A percentile compares a stretch with the other conserved stretches of the same genome.
These are phyloP conservation scores for Coemansia sp. DNA, from an alignment of 192 early-diverging fungal species.

Conservation along the genomic window DNA sequence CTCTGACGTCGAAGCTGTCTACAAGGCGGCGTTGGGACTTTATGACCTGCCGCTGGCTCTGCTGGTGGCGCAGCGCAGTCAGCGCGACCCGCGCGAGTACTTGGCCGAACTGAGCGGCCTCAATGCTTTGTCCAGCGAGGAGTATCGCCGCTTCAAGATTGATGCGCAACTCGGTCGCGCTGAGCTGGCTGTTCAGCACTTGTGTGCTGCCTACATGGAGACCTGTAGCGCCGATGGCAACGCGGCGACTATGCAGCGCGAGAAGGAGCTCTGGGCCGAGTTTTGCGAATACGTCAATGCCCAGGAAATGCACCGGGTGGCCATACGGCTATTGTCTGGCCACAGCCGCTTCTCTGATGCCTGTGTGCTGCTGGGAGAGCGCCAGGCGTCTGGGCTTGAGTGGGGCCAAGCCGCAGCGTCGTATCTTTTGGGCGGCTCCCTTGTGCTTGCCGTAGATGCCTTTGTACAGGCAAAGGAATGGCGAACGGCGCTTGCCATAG, in stretches of 20 bases:
- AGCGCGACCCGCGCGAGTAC: slow-evolving; percentile 96
- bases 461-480: slow-evolving; percentile 39
- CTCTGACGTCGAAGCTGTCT: slow-evolving; percentile 82
- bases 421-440: slow-evolving; percentile 27
- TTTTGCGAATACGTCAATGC: slow-evolving; percentile 60
- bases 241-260: not conserved
- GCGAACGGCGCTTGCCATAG: slow-evolving; percentile 32
- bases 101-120: slow-evolving; percentile 83
- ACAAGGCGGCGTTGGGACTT: slow-evolving; percentile 87
- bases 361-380: slow-evolving; percentile 59
- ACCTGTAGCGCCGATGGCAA: slow-evolving; percentile 41
- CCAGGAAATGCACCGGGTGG: slow-evolving; percentile 64
- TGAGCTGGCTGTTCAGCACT: slow-evolving; percentile 66
- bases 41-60: slow-evolving; percentile 91
- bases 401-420: slow-evolving; percentile 49
- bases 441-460: slow-evolving; percentile 20
- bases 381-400: slow-evolving; percentile 53
- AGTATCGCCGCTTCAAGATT: slow-evolving; percentile 83
- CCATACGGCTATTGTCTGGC: slow-evolving; percentile 56
- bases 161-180: slow-evolving; percentile 77
- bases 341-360: slow-evolving; percentile 51
- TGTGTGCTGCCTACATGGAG: slow-evolving; percentile 46
- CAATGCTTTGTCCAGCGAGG: slow-evolving; percentile 61
- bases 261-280: slow-evolving; percentile 35
- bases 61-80: slow-evolving; percentile 95